Evolutionary conservation across 2,329 filamentous ascomycete genomes (phyloP).

Genomic region (Arthrobotrys megalospora): DNA sequence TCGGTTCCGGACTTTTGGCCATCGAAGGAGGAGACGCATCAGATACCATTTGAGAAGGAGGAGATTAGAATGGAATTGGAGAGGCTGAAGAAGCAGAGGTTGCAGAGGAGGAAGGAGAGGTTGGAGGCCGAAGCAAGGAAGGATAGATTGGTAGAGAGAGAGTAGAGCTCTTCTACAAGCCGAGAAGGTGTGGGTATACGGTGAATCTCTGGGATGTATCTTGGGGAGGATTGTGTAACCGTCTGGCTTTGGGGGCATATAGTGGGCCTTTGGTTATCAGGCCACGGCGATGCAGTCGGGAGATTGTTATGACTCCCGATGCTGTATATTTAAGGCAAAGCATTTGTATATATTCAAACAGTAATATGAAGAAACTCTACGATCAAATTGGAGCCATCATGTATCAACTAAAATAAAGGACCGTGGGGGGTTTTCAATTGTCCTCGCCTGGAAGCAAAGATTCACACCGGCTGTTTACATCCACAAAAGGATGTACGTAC

Average conservation of each 20-base stretch:
- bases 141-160: constrained; percentile 30
- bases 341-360: constrained; percentile 1
- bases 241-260: no score
- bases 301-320: constrained; percentile 10
- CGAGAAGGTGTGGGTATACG: background rate
- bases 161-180: background rate
- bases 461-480: background rate
- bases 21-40: constrained; percentile 81
- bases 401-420: background rate
- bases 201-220: no score
- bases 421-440: constrained; percentile 4
- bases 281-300: background rate
- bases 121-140: constrained; percentile 38
- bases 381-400: background rate
- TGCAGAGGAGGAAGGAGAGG: constrained; percentile 63
- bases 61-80: constrained; percentile 87
- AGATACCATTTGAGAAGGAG: constrained; percentile 81
- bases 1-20: constrained; percentile 94
- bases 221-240: no score
- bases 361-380: constrained; percentile 10
- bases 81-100: constrained; percentile 69
- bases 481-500: background rate
- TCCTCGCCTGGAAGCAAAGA: background rate
- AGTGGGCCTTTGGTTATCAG: background rate
- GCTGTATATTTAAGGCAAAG: constrained; percentile 6